Percentiles rank a stretch among this genome's conserved stretches.
Conservation (phyloP, 2,329 filamentous ascomycete species). For the Hortaea werneckii region DNA sequence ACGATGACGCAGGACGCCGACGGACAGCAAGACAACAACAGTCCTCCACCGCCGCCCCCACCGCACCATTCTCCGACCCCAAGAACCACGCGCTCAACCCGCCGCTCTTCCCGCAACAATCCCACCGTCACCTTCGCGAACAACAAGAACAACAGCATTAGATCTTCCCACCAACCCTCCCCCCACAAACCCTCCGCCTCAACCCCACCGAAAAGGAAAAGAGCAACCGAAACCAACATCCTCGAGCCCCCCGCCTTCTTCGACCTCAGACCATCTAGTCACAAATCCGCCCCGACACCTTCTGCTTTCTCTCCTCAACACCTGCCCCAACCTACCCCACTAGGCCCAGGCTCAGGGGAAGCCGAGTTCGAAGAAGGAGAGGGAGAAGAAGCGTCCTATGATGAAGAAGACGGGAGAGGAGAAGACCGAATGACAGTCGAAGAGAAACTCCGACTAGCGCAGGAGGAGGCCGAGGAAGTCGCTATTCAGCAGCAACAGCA, state of each 20-base stretch:
- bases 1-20: background rate
- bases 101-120: background rate
- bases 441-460: slow-evolving; percentile 37
- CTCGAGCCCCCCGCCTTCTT: slow-evolving; percentile 27
- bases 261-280: slow-evolving; percentile 19
- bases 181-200: no score
- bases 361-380: slow-evolving; percentile 11
- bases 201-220: slow-evolving; percentile 17
- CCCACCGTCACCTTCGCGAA: no score
- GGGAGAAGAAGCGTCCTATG: background rate
- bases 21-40: background rate
- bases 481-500: slow-evolving; percentile 12
- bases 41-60: background rate
- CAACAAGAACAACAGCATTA: no score
- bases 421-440: slow-evolving; percentile 30
- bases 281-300: slow-evolving; percentile 3
- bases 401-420: no score
- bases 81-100: slow-evolving; percentile 3
- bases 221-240: slow-evolving; percentile 7
- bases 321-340: background rate
- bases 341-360: background rate
- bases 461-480: slow-evolving; percentile 35
- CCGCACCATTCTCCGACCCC: slow-evolving; percentile 1
- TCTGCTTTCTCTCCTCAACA: slow-evolving; percentile 1
- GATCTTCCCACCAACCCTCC: no score